These are phyloP conservation scores for Phaeolepiota aurea DNA, from an alignment of 768 basidiomycete species.

Conservation along the genomic window DNA sequence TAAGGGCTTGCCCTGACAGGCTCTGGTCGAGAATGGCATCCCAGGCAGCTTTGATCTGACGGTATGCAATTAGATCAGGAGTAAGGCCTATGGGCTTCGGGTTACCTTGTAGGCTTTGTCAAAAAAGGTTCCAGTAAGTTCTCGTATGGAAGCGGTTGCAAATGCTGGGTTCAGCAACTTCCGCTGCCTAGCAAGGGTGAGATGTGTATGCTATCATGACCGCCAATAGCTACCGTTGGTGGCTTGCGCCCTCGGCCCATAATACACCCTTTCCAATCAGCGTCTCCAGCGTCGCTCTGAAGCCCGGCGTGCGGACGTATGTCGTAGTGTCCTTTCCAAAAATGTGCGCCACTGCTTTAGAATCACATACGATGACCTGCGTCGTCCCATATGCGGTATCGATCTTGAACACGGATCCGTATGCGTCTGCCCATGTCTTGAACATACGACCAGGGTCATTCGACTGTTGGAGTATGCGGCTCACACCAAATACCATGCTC, in stretches of 20 bases:
- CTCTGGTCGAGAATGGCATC: slow-evolving; percentile 14
- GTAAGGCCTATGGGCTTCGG: neutral
- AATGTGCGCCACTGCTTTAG: slow-evolving; percentile 15
- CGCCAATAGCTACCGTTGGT: slow-evolving; percentile 23
- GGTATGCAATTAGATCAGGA: neutral
- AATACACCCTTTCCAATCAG: slow-evolving; percentile 28
- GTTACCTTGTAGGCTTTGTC: slow-evolving; percentile 8
- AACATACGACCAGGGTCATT: slow-evolving; percentile 11
- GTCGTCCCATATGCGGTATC: slow-evolving; percentile 11
- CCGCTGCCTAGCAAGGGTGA: slow-evolving; percentile 9
- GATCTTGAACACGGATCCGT: slow-evolving; percentile 15
- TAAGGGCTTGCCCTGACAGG: slow-evolving; percentile 15
- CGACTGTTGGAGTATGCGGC: slow-evolving; percentile 2
- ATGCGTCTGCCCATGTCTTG: slow-evolving; percentile 15
- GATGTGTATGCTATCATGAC: slow-evolving; percentile 1
- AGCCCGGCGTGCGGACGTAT: slow-evolving; percentile 14
- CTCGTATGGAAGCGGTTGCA: slow-evolving; percentile 4
- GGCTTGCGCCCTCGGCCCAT: slow-evolving; percentile 32
- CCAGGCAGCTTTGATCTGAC: slow-evolving; percentile 23
- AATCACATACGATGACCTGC: slow-evolving; percentile 16
- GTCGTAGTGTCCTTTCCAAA: slow-evolving; percentile 17
- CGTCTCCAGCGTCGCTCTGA: slow-evolving; percentile 15
- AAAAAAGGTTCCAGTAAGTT: slow-evolving; percentile 6
- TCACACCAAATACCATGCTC: slow-evolving; percentile 7
- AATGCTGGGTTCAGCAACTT: slow-evolving; percentile 10